Percentiles rank a stretch among this genome's conserved stretches.
These are phyloP conservation scores for Phytophthora lateralis DNA, from an alignment of 352 stramenopile species.

Conservation along the genomic window DNA sequence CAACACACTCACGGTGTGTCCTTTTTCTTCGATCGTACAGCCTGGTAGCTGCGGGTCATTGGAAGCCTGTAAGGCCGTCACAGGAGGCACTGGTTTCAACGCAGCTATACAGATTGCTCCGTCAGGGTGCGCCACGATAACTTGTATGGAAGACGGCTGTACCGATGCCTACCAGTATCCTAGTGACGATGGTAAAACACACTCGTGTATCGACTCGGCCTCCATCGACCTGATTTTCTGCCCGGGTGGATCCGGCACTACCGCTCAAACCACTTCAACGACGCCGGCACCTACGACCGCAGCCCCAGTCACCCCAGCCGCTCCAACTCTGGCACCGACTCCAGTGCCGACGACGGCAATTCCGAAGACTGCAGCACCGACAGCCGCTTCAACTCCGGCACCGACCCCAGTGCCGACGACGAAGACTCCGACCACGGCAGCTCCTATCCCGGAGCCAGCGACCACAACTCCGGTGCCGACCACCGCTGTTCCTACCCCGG, in stretches of 20 bases:
- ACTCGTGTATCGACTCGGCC: slow-evolving; percentile 47
- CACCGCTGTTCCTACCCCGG: slow-evolving; percentile 17
- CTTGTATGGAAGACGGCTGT: slow-evolving; percentile 48
- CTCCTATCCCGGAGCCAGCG: slow-evolving; percentile 4
- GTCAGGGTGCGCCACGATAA: slow-evolving; percentile 44
- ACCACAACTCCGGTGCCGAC: not conserved
- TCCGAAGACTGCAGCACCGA: not conserved
- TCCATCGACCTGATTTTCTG: slow-evolving; percentile 68
- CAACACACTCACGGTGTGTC: not conserved
- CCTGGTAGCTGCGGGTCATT: slow-evolving; percentile 45
- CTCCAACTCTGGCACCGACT: slow-evolving; percentile 21
- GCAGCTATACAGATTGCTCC: slow-evolving; percentile 55
- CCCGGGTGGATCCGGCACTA: slow-evolving; percentile 30
- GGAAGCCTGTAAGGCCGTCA: slow-evolving; percentile 47
- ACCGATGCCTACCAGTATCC: slow-evolving; percentile 64
- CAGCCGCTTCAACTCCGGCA: not conserved
- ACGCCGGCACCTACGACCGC: slow-evolving; percentile 1
- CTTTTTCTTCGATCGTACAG: not conserved
- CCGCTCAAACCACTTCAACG: slow-evolving; percentile 3
- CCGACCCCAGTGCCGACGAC: slow-evolving; percentile 13
- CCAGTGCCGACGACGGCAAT: not conserved
- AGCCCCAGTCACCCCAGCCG: not conserved
- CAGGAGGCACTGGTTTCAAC: slow-evolving; percentile 58
- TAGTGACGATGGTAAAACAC: slow-evolving; percentile 54
- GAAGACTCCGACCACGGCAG: not conserved